These are phyloP conservation scores for Apiotrichum veenhuisii DNA, from an alignment of 1,284 basidiomycete genomes.

Conservation along the genomic window DNA sequence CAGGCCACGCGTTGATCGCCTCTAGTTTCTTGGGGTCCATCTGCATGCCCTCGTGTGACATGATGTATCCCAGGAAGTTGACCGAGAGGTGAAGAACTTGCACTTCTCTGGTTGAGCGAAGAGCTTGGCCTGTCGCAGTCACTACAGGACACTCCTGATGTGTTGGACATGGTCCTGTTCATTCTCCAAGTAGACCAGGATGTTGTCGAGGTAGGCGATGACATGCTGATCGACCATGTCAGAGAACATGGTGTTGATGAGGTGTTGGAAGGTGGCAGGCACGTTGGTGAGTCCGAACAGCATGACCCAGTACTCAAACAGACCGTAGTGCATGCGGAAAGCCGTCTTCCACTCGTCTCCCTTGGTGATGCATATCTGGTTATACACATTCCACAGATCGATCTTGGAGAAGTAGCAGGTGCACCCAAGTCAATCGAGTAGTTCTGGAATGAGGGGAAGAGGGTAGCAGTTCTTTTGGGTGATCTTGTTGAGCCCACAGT, in stretches of 20 bases:
- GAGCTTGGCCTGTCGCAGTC: conserved; percentile 45
- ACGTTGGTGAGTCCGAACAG: conserved; percentile 46
- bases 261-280: conserved; percentile 46
- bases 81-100: conserved; percentile 33
- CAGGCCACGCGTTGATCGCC: no score
- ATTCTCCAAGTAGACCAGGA: conserved; percentile 50
- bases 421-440: conserved; percentile 36
- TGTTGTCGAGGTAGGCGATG: conserved; percentile 49
- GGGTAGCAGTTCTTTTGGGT: conserved; percentile 48
- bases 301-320: conserved; percentile 50
- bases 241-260: conserved; percentile 33
- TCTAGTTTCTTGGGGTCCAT: conserved; percentile 47
- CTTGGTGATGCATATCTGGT: conserved; percentile 33
- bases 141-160: conserved; percentile 42
- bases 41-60: background rate
- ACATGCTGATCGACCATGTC: conserved; percentile 33
- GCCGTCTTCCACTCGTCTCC: conserved; percentile 48
- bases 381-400: conserved; percentile 38
- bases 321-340: conserved; percentile 42
- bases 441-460: conserved; percentile 26
- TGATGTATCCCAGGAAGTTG: conserved; percentile 33
- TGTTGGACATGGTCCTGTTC: conserved; percentile 38
- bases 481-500: conserved; percentile 51
- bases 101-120: conserved; percentile 51
- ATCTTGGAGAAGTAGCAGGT: conserved; percentile 41